Conservation (phyloP, 129 eudicot genomes). For the Helianthus annuus region HanXRQr2.0-SUNRISE NC_035439.2:71794073-71794572, state of each 20-base stretch:
- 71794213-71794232: slow-evolving; percentile 96
- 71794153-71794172: not conserved
- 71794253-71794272: slow-evolving; percentile 57
- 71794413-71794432: too few species aligned
- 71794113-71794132: slow-evolving; percentile 60
- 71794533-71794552: too few species aligned
- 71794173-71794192: not conserved
- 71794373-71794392: not conserved
- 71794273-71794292: slow-evolving; percentile 67
- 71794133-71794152: not conserved
- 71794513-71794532: too few species aligned
- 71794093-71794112: slow-evolving; percentile 55
- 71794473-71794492: too few species aligned
- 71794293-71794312: slow-evolving; percentile 95
- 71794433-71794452: too few species aligned
- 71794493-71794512: too few species aligned
- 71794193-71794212: not conserved
- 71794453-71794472: too few species aligned
- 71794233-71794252: slow-evolving; percentile 81
- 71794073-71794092: slow-evolving; percentile 80
- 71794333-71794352: not conserved
- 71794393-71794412: too few species aligned
- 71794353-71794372: not conserved
- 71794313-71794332: slow-evolving; percentile 1
- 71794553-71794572: too few species aligned